A percentile compares a stretch with the other conserved stretches of the same genome.
Evolutionary conservation across 1,284 basidiomycete species (phyloP).

Genomic region (Cutaneotrichosporon cutaneum): DNA sequence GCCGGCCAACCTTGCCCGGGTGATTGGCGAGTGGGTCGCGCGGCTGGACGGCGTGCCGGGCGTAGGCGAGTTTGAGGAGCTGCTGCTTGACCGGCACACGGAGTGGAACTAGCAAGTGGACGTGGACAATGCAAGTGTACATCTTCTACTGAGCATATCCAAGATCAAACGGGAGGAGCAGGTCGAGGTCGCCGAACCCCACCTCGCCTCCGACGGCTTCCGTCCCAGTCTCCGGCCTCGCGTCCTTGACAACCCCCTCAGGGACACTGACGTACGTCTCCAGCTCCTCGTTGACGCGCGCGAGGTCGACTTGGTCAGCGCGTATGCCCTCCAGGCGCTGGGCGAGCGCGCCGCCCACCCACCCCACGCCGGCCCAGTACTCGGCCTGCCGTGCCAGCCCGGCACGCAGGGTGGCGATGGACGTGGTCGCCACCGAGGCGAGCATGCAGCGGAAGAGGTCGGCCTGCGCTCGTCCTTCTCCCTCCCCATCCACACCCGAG

Average conservation of each 20-base stretch:
- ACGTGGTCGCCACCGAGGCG: constrained; percentile 23
- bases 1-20: constrained; percentile 22
- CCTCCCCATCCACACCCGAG: no score
- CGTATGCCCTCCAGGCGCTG: constrained; percentile 28
- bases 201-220: not conserved
- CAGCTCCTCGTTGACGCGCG: constrained; percentile 25
- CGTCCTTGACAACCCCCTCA: constrained; percentile 22
- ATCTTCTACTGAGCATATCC: no score
- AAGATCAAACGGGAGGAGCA: constrained; percentile 10
- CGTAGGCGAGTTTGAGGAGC: constrained; percentile 32
- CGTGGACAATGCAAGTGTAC: not conserved
- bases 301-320: constrained; percentile 25
- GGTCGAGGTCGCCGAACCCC: constrained; percentile 6
- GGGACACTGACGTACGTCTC: constrained; percentile 29
- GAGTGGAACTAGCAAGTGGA: constrained; percentile 1
- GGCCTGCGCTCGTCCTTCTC: not conserved
- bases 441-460: constrained; percentile 27
- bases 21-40: constrained; percentile 21
- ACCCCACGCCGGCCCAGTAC: constrained; percentile 31
- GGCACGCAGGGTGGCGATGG: constrained; percentile 28
- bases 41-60: constrained; percentile 15
- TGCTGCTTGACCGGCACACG: constrained; percentile 20
- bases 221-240: not conserved
- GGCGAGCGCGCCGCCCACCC: constrained; percentile 27
- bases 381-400: constrained; percentile 25